Percentiles rank a stretch among this genome's conserved stretches.
Conservation (phyloP, 2,329 filamentous ascomycete genomes). For the Colletotrichum horii region DNA sequence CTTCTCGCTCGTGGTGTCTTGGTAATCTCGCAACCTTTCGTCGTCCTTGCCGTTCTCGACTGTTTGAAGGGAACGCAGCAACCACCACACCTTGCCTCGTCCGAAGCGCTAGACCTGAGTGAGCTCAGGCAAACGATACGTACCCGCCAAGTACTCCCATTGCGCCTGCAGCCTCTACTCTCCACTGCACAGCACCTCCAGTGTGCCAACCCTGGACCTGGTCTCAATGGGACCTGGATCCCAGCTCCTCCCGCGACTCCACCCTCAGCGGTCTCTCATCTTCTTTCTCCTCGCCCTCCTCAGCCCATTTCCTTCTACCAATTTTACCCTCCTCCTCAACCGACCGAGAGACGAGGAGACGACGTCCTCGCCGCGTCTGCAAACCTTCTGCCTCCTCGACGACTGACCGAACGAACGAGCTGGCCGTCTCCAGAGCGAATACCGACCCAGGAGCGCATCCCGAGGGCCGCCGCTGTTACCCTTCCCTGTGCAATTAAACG, state of each 20-base stretch:
- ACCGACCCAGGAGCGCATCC: neutral
- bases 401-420: neutral
- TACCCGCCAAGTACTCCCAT: slow-evolving; percentile 4
- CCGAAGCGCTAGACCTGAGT: neutral
- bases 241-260: slow-evolving; percentile 21
- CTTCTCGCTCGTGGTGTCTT: neutral
- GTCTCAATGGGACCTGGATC: slow-evolving; percentile 1
- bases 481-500: neutral
- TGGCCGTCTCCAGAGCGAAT: neutral
- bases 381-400: neutral
- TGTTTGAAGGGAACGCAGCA: neutral
- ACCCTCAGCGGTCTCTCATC: slow-evolving; percentile 11
- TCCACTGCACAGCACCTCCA: slow-evolving; percentile 5
- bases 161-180: neutral
- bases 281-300: slow-evolving; percentile 20
- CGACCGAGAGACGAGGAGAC: neutral
- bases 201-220: slow-evolving; percentile 12
- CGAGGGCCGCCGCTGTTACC: neutral
- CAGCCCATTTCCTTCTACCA: slow-evolving; percentile 12
- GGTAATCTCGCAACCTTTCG: slow-evolving; percentile 10
- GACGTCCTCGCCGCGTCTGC: neutral
- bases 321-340: slow-evolving; percentile 11
- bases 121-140: neutral
- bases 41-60: neutral
- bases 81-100: neutral